phyloP scores from a whole-genome alignment of 1,284 basidiomycete genomes.

The Vanrija pseudolonga region DNA sequence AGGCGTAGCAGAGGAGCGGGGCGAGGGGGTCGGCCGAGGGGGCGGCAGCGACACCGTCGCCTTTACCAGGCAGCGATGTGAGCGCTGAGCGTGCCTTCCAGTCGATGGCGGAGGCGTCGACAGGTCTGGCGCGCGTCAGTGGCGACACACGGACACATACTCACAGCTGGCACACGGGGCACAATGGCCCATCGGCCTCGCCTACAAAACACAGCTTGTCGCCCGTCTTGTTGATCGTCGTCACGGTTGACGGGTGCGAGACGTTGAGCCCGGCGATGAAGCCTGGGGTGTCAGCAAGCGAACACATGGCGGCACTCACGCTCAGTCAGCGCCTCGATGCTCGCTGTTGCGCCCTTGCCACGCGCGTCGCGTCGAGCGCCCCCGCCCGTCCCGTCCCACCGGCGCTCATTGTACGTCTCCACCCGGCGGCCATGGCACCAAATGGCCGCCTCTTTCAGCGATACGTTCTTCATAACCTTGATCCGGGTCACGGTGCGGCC shows the following conservation, averaged over 20 bases:
- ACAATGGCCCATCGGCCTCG: conserved; percentile 47
- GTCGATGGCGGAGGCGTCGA: conserved; percentile 62
- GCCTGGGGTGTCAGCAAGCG: conserved; percentile 51
- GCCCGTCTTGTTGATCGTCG: conserved; percentile 77
- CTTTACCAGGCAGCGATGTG: conserved; percentile 53
- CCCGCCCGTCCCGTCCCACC: conserved; percentile 50
- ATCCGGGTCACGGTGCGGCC: conserved; percentile 55
- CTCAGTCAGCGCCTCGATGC: conserved; percentile 68
- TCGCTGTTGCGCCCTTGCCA: conserved; percentile 51
- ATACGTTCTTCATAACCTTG: conserved; percentile 69
- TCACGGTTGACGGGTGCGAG: conserved; percentile 84
- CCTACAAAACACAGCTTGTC: conserved; percentile 72
- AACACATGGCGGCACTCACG: conserved; percentile 51
- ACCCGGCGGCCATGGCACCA: conserved; percentile 31
- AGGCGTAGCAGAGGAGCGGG: conserved; percentile 65
- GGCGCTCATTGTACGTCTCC: conserved; percentile 67
- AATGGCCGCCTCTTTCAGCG: conserved; percentile 66
- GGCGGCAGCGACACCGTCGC: neutral
- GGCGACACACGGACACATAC: conserved; percentile 24
- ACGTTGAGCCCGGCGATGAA: conserved; percentile 76
- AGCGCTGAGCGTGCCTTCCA: conserved; percentile 74
- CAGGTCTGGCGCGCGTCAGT: conserved; percentile 54
- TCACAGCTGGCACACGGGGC: conserved; percentile 70
- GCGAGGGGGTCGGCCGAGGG: conserved; percentile 44
- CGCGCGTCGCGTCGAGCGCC: conserved; percentile 47